Base-by-base conservation (phyloP, 495 filamentous ascomycete species). In the Aspergillus sclerotiicarbonarius region DNA sequence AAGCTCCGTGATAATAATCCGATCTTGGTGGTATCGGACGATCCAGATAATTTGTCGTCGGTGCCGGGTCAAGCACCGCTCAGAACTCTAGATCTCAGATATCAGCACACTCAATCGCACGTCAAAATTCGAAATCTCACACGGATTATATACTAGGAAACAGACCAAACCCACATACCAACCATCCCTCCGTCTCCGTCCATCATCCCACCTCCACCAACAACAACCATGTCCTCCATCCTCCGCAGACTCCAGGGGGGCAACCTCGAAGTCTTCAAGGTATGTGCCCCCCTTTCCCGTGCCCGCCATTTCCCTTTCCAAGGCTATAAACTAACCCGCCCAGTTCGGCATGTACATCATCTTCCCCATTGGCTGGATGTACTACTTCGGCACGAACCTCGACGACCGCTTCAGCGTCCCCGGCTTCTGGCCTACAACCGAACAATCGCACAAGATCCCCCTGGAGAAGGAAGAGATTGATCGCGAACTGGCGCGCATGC, bases 351-450 rank as follows among this genome's bases (percentile, higher is more conserved):
- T 93, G 82, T 98, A 98, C 78, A 88, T 98, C 76, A 86, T 97
- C 81, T 98, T 98, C 76, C 94, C 94, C 20, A 97, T 98, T 64
- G 92, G 89, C 60, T 90, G 94, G 79, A 98, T 98, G 94, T 98
- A 96, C 81, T 98, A 98, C 77, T 98, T 97, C 79, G 94, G 94
- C 70, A 96, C 92, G 44, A 99, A 99, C 72, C 90, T 99, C 60
- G 94, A 99, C 73, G 82, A 85, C 54, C 87, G 89, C 58, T 99
- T 99, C 79, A 67, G 80, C 45, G 90, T 96, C 1, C 85, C 88
- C 12, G 88, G 88, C 58, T 99, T 99, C 82, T 99, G 94, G 94
- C 94, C 94, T 20, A 89, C 86, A 62, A 78, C 85, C 32, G 88
- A 89, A 59, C 83, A 93, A 70, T 90, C 90, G 41, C 88, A 99